Evolutionary conservation across 345 rosid species (phyloP).

Genomic region (Gossypium raimondii): DNA sequence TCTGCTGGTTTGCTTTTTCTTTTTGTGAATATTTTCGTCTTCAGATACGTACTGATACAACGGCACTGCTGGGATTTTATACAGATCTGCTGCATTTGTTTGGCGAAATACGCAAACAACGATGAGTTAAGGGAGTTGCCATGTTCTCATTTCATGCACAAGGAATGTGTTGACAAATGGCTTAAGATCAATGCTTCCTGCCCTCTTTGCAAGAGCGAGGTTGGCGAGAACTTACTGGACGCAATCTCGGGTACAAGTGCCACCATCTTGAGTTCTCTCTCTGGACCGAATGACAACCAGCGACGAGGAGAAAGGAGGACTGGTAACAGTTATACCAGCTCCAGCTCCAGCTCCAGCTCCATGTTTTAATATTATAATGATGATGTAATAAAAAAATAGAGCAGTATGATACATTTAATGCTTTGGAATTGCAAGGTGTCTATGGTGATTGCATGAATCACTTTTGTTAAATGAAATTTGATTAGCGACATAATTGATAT

Average conservation of each 20-base stretch:
- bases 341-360: conserved; percentile 17
- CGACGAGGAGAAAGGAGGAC: conserved; percentile 37
- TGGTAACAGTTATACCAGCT: conserved; percentile 30
- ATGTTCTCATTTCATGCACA: conserved; percentile 86
- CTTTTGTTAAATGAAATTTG: not conserved
- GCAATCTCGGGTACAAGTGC: conserved; percentile 35
- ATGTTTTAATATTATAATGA: conserved; percentile 21
- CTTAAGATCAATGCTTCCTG: conserved; percentile 88
- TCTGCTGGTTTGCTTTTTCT: not conserved
- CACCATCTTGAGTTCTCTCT: conserved; percentile 30
- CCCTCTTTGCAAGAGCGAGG: conserved; percentile 93
- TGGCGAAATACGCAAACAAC: conserved; percentile 86
- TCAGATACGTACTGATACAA: not conserved
- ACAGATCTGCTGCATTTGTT: conserved; percentile 78
- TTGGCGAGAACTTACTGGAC: conserved; percentile 50
- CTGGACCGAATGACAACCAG: conserved; percentile 31
- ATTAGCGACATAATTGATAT: not conserved
- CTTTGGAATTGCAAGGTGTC: not conserved
- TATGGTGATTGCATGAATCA: not conserved
- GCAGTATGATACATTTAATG: not conserved
- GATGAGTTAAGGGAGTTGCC: conserved; percentile 93
- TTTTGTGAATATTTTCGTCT: not conserved
- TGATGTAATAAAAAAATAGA: not conserved
- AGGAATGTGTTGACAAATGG: conserved; percentile 97
- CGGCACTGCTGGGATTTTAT: not conserved